phyloP scores from a whole-genome alignment of 1,284 basidiomycete species.

The Irpex sp. region DNA sequence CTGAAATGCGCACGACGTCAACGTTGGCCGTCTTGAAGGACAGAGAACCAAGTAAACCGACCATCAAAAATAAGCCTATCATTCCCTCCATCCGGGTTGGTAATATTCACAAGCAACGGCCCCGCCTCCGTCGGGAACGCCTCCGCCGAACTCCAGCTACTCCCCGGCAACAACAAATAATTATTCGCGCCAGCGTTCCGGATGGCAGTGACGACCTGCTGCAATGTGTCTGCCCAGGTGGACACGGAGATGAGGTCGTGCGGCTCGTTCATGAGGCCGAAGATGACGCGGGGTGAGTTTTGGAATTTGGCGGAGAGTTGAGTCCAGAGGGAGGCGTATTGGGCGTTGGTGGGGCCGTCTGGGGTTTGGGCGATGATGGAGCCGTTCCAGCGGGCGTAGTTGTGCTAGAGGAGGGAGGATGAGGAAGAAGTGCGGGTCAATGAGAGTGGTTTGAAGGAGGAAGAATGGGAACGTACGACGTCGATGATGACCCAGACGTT shows the following conservation, averaged over 20 bases:
- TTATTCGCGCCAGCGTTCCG: constrained; percentile 42
- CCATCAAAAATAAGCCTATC: constrained; percentile 52
- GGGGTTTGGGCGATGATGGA: constrained; percentile 44
- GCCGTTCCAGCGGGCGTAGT: constrained; percentile 47
- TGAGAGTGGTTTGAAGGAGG: not conserved
- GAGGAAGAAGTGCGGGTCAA: not conserved
- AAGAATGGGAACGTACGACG: constrained; percentile 22
- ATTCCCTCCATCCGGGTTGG: constrained; percentile 43
- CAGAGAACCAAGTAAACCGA: constrained; percentile 9
- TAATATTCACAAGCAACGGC: constrained; percentile 42
- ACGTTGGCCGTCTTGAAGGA: no score
- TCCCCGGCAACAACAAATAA: constrained; percentile 40
- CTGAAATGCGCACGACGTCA: constrained; percentile 20
- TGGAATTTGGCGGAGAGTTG: constrained; percentile 48
- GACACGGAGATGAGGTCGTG: constrained; percentile 38
- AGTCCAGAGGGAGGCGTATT: constrained; percentile 48
- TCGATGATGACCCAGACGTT: constrained; percentile 48
- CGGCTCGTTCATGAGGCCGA: constrained; percentile 48
- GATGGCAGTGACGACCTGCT: constrained; percentile 43
- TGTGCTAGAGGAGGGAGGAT: constrained; percentile 27
- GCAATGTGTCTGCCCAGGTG: constrained; percentile 40
- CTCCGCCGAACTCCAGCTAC: constrained; percentile 38
- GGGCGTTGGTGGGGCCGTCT: constrained; percentile 46
- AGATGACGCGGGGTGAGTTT: constrained; percentile 41
- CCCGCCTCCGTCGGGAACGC: constrained; percentile 46